Evolutionary conservation across 768 basidiomycete genomes (phyloP).

Genomic region (Lactarius indigo): DNA sequence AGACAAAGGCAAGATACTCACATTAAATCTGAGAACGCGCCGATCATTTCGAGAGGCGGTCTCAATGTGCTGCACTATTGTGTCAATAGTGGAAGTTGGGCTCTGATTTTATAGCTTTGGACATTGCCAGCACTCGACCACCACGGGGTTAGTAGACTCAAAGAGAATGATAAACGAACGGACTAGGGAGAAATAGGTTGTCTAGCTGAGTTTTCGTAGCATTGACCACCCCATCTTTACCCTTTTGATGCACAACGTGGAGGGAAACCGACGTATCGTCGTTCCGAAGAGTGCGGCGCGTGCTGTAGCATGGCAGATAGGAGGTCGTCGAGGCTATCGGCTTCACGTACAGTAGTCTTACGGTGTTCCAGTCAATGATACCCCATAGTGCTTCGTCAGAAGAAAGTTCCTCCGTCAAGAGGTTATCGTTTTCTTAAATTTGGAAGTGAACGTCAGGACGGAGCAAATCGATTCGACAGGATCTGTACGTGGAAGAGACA

Average conservation of each 20-base stretch:
- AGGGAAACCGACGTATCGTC: neutral
- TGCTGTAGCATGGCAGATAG: neutral
- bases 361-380: neutral
- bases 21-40: no score
- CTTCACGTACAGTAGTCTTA: neutral
- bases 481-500: neutral
- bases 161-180: neutral
- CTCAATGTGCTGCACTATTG: neutral
- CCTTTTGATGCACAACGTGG: neutral
- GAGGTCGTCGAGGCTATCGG: neutral
- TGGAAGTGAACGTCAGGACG: neutral
- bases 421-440: neutral
- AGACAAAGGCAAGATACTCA: neutral
- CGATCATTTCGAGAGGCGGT: no score
- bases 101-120: no score
- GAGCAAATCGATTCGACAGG: neutral
- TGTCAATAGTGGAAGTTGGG: neutral
- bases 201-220: neutral
- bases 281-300: neutral
- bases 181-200: neutral
- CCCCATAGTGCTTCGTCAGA: neutral
- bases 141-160: neutral
- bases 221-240: neutral
- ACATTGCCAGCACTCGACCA: no score
- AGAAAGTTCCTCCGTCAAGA: neutral